These are phyloP conservation scores for Chrysosporium queenslandicum DNA, from an alignment of 2,329 filamentous ascomycete species.

Conservation along the genomic window DNA sequence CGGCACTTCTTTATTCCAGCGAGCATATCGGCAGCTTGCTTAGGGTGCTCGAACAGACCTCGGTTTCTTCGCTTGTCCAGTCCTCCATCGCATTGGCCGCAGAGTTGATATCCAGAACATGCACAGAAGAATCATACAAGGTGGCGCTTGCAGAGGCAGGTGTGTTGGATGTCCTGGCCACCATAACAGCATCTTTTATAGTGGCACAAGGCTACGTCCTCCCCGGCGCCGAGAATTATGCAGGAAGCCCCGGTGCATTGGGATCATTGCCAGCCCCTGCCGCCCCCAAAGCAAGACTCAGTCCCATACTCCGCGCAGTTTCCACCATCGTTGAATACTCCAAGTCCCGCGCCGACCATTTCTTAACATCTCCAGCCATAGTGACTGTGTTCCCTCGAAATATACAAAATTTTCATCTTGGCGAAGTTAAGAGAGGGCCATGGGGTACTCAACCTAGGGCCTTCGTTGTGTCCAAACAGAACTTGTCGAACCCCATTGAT, in stretches of 20 bases:
- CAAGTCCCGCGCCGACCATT: slow-evolving; percentile 62
- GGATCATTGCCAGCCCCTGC: slow-evolving; percentile 54
- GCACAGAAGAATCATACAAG: slow-evolving; percentile 60
- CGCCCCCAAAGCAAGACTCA: slow-evolving; percentile 49
- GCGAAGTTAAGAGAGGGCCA: slow-evolving; percentile 33
- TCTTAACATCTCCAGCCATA: slow-evolving; percentile 58
- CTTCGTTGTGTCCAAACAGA: slow-evolving; percentile 39
- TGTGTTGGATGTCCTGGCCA: slow-evolving; percentile 67
- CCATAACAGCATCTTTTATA: slow-evolving; percentile 61
- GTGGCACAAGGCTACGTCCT: slow-evolving; percentile 59
- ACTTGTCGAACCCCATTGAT: slow-evolving; percentile 51
- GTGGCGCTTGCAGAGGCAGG: slow-evolving; percentile 60
- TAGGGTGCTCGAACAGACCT: slow-evolving; percentile 54
- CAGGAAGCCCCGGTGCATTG: slow-evolving; percentile 46
- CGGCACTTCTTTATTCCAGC: slow-evolving; percentile 55
- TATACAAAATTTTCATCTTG: slow-evolving; percentile 43
- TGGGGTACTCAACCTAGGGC: slow-evolving; percentile 47
- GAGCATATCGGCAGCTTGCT: slow-evolving; percentile 53
- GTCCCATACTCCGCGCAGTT: slow-evolving; percentile 66
- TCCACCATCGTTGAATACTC: slow-evolving; percentile 69
- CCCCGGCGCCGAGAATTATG: slow-evolving; percentile 50
- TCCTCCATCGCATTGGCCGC: slow-evolving; percentile 37
- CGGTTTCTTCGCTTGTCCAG: slow-evolving; percentile 45
- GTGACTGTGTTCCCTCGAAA: slow-evolving; percentile 56
- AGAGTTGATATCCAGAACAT: slow-evolving; percentile 50